phyloP scores from a whole-genome alignment of 768 basidiomycete genomes.

The Galerina sulciceps region DNA sequence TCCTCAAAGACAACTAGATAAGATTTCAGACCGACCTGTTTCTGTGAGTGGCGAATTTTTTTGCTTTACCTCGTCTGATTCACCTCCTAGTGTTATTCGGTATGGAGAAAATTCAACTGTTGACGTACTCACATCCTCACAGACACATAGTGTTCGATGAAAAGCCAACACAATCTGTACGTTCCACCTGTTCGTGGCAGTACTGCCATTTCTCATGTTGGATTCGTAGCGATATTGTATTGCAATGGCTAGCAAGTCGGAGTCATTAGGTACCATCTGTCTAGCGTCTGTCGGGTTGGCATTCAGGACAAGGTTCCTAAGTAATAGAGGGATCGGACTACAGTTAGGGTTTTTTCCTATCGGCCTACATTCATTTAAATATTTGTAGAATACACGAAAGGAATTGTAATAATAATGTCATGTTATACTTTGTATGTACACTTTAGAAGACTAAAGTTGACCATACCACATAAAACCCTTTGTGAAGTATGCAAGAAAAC shows the following conservation, averaged over 20 bases:
- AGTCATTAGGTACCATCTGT: constrained; percentile 53
- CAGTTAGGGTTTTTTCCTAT: no score
- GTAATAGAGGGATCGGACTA: no score
- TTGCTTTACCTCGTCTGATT: constrained; percentile 3
- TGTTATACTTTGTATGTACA: no score
- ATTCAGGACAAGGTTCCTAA: no score
- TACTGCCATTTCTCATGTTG: constrained; percentile 2
- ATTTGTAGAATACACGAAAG: background rate
- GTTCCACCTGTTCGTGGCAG: constrained; percentile 25
- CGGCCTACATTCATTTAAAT: background rate
- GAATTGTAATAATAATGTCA: background rate
- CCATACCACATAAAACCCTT: no score
- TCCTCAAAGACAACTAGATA: constrained; percentile 67
- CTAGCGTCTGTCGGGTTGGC: background rate
- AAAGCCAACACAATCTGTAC: constrained; percentile 91
- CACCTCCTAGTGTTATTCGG: constrained; percentile 73
- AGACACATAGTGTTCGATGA: constrained; percentile 84
- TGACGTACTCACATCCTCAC: constrained; percentile 3
- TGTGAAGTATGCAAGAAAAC: no score
- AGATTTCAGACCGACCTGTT: constrained; percentile 78
- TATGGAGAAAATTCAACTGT: constrained; percentile 35
- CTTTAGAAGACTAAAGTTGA: no score
- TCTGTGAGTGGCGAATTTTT: constrained; percentile 62
- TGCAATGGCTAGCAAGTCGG: constrained; percentile 84
- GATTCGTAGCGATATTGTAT: constrained; percentile 71